These are phyloP conservation scores for Nigrospora oryzae DNA, from an alignment of 2,329 filamentous ascomycete genomes.

Conservation along the genomic window DNA sequence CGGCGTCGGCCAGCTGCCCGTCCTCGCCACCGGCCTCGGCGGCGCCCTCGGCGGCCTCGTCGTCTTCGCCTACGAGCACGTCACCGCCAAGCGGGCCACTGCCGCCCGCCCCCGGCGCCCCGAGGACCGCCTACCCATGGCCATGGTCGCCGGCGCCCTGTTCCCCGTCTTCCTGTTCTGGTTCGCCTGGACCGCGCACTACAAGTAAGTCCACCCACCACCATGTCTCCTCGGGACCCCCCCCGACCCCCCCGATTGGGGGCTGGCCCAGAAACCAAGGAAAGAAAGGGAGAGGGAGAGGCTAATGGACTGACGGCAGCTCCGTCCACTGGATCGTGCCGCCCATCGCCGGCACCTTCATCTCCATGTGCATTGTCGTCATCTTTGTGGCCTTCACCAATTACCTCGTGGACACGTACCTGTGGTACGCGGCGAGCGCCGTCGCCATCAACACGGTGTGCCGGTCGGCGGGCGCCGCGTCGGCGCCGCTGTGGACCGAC, in stretches of 20 bases:
- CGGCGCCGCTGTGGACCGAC: constrained; percentile 50
- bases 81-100: constrained; percentile 26
- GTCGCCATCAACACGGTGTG: constrained; percentile 57
- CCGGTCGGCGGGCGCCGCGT: constrained; percentile 45
- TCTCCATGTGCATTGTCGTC: constrained; percentile 23
- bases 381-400: constrained; percentile 45
- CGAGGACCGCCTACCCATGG: constrained; percentile 50
- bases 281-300: background rate
- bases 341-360: background rate
- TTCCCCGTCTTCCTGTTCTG: constrained; percentile 12
- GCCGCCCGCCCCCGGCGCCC: constrained; percentile 28
- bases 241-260: no score
- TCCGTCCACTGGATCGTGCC: constrained; percentile 20
- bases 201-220: constrained; percentile 27
- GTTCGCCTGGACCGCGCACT: constrained; percentile 29
- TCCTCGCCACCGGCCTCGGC: constrained; percentile 39
- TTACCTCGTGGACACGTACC: constrained; percentile 46
- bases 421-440: constrained; percentile 51
- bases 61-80: constrained; percentile 29
- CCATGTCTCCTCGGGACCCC: background rate
- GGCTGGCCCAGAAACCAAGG: background rate
- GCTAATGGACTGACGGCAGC: background rate
- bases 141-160: constrained; percentile 37
- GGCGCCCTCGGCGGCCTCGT: constrained; percentile 32
- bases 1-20: constrained; percentile 41